Percentiles rank a stretch among this genome's conserved stretches.
Evolutionary conservation across 257 asterid genomes (phyloP).

Genomic region (Penstemon barbatus): DNA sequence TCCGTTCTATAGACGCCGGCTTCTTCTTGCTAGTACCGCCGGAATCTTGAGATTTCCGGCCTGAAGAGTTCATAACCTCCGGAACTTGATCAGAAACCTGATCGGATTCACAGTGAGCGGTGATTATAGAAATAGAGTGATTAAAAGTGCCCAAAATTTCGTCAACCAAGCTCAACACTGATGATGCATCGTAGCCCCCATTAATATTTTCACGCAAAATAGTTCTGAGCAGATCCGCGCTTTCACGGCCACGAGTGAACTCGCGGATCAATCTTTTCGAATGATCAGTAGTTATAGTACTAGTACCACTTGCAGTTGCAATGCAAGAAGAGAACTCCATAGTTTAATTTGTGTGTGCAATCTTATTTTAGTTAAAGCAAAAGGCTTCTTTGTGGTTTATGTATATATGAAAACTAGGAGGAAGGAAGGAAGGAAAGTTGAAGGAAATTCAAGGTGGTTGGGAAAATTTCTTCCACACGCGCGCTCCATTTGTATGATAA

Average conservation of each 20-base stretch:
- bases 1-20: constrained; percentile 40
- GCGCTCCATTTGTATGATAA: not conserved
- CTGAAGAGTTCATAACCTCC: constrained; percentile 6
- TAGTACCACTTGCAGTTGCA: not conserved
- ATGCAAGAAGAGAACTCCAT: constrained; percentile 31
- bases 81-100: constrained; percentile 32
- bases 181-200: not conserved
- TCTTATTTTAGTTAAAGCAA: not conserved
- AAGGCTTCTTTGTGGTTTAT: constrained; percentile 1
- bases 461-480: not conserved
- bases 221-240: constrained; percentile 38
- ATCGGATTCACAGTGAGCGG: constrained; percentile 25
- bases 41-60: constrained; percentile 39
- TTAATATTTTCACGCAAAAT: constrained; percentile 19
- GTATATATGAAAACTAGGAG: not conserved
- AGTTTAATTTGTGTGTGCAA: too few relatives aligned
- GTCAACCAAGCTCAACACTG: constrained; percentile 22
- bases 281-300: not conserved
- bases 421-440: constrained; percentile 28
- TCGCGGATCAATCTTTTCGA: constrained; percentile 35
- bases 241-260: constrained; percentile 47
- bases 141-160: constrained; percentile 40
- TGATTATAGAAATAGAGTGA: constrained; percentile 41
- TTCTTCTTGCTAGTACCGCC: constrained; percentile 44
- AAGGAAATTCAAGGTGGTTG: constrained; percentile 31